Base-by-base conservation (phyloP, 139 green algal species). In the Picochlorum sp. region DNA sequence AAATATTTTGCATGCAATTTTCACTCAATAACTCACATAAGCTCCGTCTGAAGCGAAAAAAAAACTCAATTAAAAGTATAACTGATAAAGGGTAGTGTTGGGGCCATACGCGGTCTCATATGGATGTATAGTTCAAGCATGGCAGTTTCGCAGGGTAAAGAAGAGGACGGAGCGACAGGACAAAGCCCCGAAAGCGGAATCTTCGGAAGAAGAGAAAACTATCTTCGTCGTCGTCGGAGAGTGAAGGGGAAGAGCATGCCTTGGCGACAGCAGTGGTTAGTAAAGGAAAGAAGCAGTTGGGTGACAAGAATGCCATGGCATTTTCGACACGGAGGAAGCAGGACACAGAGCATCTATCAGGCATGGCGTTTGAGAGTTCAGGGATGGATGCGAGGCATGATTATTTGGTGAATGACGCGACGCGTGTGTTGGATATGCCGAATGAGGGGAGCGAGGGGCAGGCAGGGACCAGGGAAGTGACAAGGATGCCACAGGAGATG, bases 351-450 rank as follows among this genome's bases (percentile, higher is more conserved):
- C 21, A 56, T 44, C 18, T 70, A 68, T n/a, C 62, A 32, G 34
- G 34, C 34, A 41, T 41, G 34, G 47, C 47, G 6, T 54, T 72
- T 55, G 65, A 74, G 28, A 81, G 76, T 63, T 71, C 47, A 47
- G 50, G 69, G 6, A 54, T 57, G 47, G 47, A 54, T 26, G 47
- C 47, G 15, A 20, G 47, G 18, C n/a, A 20, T 41, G 21, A 59
- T 30, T 23, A 59, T n/a, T 9, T 59, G 21, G 20, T 24, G 64
- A 20, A 50, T 21, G 70, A 75, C 4, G 89, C 84, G 0, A 94
- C 85, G 1, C 44, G 68, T 1, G 23, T 18, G 1, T 62, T 91
- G 20, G 82, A 96, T 60, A 90, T 82, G 20, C 86, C 94, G 3
- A 30, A 30, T 30, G 28, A 63, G 95, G 28, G 14, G 58, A 21